phyloP scores from a whole-genome alignment of 805 yeast genomes.

The Kodamaea kaohsiungensis region DNA sequence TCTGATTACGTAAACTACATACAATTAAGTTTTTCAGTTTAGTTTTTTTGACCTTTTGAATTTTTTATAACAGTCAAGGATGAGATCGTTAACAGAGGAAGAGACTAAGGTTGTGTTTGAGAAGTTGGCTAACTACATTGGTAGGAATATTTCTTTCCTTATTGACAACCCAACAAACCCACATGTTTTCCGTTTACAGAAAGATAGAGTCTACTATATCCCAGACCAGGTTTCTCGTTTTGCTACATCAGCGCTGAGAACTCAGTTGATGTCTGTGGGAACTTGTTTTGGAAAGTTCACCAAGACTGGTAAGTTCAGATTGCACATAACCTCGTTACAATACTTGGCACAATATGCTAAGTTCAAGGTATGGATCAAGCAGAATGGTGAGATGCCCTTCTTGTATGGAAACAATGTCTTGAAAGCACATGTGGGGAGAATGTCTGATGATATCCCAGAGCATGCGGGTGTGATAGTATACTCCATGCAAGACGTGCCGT shows the following conservation, averaged over 20 bases:
- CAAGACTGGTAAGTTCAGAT: conserved; percentile 92
- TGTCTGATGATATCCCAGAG: conserved; percentile 97
- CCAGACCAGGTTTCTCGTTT: conserved; percentile 76
- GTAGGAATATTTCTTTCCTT: conserved; percentile 87
- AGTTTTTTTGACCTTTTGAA: not conserved
- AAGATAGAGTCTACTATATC: conserved; percentile 94
- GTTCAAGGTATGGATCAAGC: conserved; percentile 94
- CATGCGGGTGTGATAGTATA: conserved; percentile 93
- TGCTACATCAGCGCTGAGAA: conserved; percentile 90
- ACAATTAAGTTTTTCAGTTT: not conserved
- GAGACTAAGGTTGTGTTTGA: conserved; percentile 96
- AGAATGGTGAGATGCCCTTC: conserved; percentile 98
- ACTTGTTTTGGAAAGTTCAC: conserved; percentile 95
- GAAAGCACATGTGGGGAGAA: conserved; percentile 94
- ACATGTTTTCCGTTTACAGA: conserved; percentile 92
- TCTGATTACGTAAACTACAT: not conserved
- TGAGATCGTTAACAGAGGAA: conserved; percentile 96
- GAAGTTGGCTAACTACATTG: conserved; percentile 93
- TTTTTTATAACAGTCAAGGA: conserved; percentile 22
- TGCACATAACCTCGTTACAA: conserved; percentile 89
- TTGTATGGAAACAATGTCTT: conserved; percentile 94
- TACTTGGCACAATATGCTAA: conserved; percentile 85
- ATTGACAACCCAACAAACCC: conserved; percentile 86
- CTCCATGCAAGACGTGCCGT: conserved; percentile 88
- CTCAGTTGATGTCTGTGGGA: conserved; percentile 89